Percentiles rank a stretch among this genome's conserved stretches.
These are phyloP conservation scores for Chaetomium tenue DNA, from an alignment of 495 filamentous ascomycete species.

Conservation along the genomic window DNA sequence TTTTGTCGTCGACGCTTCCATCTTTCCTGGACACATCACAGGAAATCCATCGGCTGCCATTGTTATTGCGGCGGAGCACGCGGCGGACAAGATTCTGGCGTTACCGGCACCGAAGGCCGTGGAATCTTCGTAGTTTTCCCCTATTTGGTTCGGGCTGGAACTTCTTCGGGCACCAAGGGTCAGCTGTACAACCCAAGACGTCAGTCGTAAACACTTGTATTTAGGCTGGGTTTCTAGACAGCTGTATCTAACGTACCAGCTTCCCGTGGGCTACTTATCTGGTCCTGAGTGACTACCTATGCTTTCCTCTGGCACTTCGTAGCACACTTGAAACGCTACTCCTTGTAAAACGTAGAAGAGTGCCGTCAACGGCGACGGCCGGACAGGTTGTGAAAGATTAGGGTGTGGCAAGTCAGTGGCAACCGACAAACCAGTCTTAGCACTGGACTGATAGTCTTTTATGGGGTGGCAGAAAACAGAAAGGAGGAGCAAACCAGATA, in stretches of 20 bases:
- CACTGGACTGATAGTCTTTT: neutral
- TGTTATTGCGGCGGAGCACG: conserved; percentile 55
- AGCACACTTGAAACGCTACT: neutral
- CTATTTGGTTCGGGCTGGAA: neutral
- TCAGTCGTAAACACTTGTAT: neutral
- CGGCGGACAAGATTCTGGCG: conserved; percentile 40
- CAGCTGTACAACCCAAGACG: neutral
- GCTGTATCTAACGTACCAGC: neutral
- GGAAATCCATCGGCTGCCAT: conserved; percentile 59
- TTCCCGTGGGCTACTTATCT: too few species aligned
- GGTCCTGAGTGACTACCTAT: too few species aligned
- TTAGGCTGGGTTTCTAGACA: neutral
- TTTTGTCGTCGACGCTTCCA: conserved; percentile 61
- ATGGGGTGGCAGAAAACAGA: neutral
- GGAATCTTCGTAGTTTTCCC: neutral
- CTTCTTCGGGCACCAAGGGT: neutral
- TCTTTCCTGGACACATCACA: conserved; percentile 58
- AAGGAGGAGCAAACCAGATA: neutral
- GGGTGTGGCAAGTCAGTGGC: too few species aligned
- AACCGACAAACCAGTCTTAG: neutral
- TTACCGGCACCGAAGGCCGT: conserved; percentile 11
- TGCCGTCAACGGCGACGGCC: too few species aligned
- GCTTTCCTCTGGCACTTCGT: too few species aligned
- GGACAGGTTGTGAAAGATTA: neutral
- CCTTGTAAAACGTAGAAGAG: too few species aligned